Conservation (phyloP, 352 stramenopile species). For the Phytopythium litorale region DNA sequence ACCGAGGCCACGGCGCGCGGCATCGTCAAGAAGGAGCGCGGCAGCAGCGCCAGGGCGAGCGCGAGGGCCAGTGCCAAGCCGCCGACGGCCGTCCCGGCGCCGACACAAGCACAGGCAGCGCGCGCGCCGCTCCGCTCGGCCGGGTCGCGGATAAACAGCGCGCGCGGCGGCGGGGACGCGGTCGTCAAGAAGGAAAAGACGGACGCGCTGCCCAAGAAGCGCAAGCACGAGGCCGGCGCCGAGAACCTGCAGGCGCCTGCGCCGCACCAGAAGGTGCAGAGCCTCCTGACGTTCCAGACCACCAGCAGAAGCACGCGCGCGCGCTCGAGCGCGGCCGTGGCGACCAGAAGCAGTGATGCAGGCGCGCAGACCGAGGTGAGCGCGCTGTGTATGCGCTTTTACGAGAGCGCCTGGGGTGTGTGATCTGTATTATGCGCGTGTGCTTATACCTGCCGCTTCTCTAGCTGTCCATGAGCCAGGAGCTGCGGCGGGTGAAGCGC, state of each 20-base stretch:
- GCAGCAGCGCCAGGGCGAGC: constrained; percentile 9
- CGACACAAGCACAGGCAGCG: background rate
- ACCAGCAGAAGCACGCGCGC: constrained; percentile 13
- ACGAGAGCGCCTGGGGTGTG: background rate
- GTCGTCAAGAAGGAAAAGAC: constrained; percentile 32
- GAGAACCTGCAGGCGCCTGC: constrained; percentile 22
- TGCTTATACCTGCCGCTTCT: background rate
- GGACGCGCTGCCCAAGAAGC: constrained; percentile 34
- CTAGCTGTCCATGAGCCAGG: constrained; percentile 1
- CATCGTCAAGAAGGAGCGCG: constrained; percentile 22
- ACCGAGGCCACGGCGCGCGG: constrained; percentile 8
- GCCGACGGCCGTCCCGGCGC: background rate
- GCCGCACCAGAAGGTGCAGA: constrained; percentile 52
- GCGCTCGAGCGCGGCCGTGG: background rate
- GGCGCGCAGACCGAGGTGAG: background rate
- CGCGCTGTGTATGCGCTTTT: background rate
- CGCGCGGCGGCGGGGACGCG: constrained; percentile 9
- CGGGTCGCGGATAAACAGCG: constrained; percentile 4
- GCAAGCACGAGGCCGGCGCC: constrained; percentile 31
- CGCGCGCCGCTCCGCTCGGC: background rate
- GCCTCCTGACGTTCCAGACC: constrained; percentile 63
- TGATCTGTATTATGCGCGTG: background rate
- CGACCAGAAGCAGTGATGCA: background rate
- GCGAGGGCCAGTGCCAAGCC: constrained; percentile 19
- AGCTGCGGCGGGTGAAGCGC: constrained; percentile 1